Conservation (phyloP, 331 rosid species). For the Stylosanthes scabra region DNA sequence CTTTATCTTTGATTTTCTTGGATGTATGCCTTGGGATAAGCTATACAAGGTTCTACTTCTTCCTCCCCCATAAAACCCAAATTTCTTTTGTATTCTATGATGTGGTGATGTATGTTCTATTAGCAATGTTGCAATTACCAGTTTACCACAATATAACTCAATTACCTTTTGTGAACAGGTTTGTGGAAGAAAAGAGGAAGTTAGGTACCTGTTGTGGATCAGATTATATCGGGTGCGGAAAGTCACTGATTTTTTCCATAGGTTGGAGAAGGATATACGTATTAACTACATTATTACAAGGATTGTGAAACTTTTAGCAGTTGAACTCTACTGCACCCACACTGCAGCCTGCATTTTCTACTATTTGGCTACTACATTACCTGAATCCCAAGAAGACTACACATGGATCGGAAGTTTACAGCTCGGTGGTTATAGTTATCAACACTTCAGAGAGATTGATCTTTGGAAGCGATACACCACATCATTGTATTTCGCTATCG, state of each 20-base stretch:
- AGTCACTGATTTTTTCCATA: slow-evolving; percentile 58
- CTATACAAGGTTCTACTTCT: slow-evolving; percentile 73
- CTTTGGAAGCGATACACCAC: slow-evolving; percentile 88
- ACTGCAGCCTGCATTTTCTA: slow-evolving; percentile 99
- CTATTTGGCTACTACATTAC: slow-evolving; percentile 94
- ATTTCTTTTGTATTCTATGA: too few species aligned
- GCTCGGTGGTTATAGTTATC: slow-evolving; percentile 80
- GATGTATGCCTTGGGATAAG: slow-evolving; percentile 96
- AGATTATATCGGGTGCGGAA: slow-evolving; percentile 80
- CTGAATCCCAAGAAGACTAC: slow-evolving; percentile 82
- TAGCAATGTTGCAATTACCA: slow-evolving; percentile 15
- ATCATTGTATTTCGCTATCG: slow-evolving; percentile 91
- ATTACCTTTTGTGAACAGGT: slow-evolving; percentile 55
- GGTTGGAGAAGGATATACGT: slow-evolving; percentile 91
- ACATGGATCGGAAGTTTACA: slow-evolving; percentile 98
- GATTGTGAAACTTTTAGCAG: slow-evolving; percentile 80
- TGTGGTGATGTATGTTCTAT: slow-evolving; percentile 1
- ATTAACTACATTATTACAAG: slow-evolving; percentile 79
- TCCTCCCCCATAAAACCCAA: neutral
- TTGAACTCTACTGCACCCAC: slow-evolving; percentile 97
- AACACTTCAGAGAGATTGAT: slow-evolving; percentile 89
- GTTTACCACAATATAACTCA: neutral
- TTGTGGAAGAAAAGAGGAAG: slow-evolving; percentile 77
- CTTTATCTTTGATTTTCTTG: slow-evolving; percentile 81
- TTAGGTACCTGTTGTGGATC: slow-evolving; percentile 90